phyloP scores from a whole-genome alignment of 2,329 filamentous ascomycete genomes.

The Metarhizium sp. region DNA sequence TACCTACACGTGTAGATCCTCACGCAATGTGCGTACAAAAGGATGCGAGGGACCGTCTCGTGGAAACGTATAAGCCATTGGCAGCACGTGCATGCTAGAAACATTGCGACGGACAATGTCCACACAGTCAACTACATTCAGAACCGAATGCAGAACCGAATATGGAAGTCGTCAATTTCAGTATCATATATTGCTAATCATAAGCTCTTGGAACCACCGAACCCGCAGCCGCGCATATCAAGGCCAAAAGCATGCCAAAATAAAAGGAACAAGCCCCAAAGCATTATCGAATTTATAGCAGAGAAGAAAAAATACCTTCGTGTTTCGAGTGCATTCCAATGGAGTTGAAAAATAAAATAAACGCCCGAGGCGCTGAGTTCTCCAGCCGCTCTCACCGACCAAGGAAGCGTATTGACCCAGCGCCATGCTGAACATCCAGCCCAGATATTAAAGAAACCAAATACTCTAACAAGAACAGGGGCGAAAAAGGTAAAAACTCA shows the following conservation, averaged over 20 bases:
- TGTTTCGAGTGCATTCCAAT: background rate
- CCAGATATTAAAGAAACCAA: slow-evolving; percentile 1
- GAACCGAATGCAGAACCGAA: too few species aligned
- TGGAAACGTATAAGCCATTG: too few species aligned
- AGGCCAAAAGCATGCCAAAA: background rate
- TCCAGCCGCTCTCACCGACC: slow-evolving; percentile 30
- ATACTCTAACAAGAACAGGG: slow-evolving; percentile 7
- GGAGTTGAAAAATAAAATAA: slow-evolving; percentile 4
- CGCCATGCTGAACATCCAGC: slow-evolving; percentile 14
- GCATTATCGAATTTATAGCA: background rate
- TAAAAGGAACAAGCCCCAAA: background rate
- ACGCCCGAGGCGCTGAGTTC: slow-evolving; percentile 11
- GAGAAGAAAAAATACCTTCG: background rate
- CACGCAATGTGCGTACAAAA: too few species aligned
- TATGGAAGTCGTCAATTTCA: background rate
- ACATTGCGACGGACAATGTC: too few species aligned
- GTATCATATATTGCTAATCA: background rate
- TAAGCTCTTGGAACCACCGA: background rate
- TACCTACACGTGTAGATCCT: too few species aligned
- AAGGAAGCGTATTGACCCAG: slow-evolving; percentile 18
- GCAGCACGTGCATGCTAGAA: too few species aligned
- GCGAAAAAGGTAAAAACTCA: background rate
- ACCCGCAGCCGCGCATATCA: background rate
- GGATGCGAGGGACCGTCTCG: too few species aligned
- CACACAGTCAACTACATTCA: background rate